phyloP scores from a whole-genome alignment of 2,329 filamentous ascomycete genomes.

The Tolypocladium sp. region DNA sequence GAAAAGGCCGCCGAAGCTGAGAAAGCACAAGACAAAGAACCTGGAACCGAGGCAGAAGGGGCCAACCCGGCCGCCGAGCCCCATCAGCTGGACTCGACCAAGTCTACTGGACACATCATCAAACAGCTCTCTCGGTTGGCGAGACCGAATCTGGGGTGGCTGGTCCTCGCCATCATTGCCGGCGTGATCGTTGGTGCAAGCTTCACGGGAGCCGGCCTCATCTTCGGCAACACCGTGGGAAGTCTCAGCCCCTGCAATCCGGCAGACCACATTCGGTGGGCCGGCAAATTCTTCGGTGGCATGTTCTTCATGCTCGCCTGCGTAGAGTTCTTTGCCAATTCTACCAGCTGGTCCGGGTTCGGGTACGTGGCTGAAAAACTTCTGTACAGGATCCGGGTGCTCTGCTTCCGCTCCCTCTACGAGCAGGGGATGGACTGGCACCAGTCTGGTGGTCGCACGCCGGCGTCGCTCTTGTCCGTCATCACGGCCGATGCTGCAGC shows the following conservation, averaged over 20 bases:
- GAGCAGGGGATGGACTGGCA: slow-evolving; percentile 64
- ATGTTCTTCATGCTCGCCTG: slow-evolving; percentile 47
- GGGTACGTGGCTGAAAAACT: slow-evolving; percentile 48
- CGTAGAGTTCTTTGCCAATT: slow-evolving; percentile 40
- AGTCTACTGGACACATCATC: slow-evolving; percentile 28
- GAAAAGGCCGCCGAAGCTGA: slow-evolving; percentile 25
- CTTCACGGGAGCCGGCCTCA: slow-evolving; percentile 44
- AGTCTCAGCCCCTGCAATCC: slow-evolving; percentile 37
- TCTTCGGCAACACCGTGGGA: slow-evolving; percentile 32
- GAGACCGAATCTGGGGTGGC: slow-evolving; percentile 27
- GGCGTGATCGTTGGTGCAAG: slow-evolving; percentile 46
- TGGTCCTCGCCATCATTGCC: slow-evolving; percentile 30
- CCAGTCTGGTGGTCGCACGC: slow-evolving; percentile 52
- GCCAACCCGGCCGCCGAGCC: slow-evolving; percentile 1
- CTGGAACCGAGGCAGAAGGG: slow-evolving; percentile 17
- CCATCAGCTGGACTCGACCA: slow-evolving; percentile 26
- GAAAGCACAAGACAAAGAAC: slow-evolving; percentile 27
- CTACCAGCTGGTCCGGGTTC: slow-evolving; percentile 45
- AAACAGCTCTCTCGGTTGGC: slow-evolving; percentile 26
- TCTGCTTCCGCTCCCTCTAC: slow-evolving; percentile 56
- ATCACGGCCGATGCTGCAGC: slow-evolving; percentile 63
- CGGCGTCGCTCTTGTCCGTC: slow-evolving; percentile 52
- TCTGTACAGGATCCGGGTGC: slow-evolving; percentile 51
- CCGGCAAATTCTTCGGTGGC: slow-evolving; percentile 39
- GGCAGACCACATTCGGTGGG: slow-evolving; percentile 23